phyloP scores from a whole-genome alignment of 1,284 basidiomycete species.

The Leccinum pachyderme region DNA sequence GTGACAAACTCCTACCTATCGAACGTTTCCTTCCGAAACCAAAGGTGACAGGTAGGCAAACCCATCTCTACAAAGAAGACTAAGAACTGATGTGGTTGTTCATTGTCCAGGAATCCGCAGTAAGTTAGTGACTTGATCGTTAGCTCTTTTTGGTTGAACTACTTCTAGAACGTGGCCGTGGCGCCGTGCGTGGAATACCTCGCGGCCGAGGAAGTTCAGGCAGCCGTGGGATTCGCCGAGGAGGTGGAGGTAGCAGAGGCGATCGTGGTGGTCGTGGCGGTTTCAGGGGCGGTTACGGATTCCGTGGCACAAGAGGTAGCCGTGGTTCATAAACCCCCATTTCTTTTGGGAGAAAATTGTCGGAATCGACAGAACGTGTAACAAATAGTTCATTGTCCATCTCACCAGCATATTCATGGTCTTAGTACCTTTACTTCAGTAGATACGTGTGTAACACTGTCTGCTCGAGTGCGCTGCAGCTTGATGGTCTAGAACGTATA shows the following conservation, averaged over 20 bases:
- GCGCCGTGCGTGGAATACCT: slow-evolving; percentile 38
- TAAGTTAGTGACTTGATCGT: slow-evolving; percentile 28
- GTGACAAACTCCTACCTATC: slow-evolving; percentile 94
- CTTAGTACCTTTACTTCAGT: slow-evolving; percentile 49
- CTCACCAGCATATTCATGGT: slow-evolving; percentile 28
- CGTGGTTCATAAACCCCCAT: slow-evolving; percentile 42
- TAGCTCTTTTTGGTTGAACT: slow-evolving; percentile 1
- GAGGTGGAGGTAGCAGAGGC: slow-evolving; percentile 40
- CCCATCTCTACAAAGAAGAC: slow-evolving; percentile 2
- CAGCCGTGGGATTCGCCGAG: slow-evolving; percentile 47
- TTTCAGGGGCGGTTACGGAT: slow-evolving; percentile 41
- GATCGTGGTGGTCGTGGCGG: slow-evolving; percentile 45
- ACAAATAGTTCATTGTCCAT: background rate
- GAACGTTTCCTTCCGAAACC: slow-evolving; percentile 98
- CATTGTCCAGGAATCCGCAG: slow-evolving; percentile 47
- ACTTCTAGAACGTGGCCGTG: slow-evolving; percentile 56
- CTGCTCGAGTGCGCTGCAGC: slow-evolving; percentile 44
- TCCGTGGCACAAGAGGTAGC: slow-evolving; percentile 43
- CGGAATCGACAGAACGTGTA: background rate
- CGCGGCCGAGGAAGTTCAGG: slow-evolving; percentile 45
- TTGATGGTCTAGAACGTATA: slow-evolving; percentile 39
- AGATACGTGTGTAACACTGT: slow-evolving; percentile 40
- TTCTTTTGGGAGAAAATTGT: background rate
- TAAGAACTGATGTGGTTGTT: background rate
- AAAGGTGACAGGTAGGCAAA: slow-evolving; percentile 65